phyloP scores from a whole-genome alignment of 1,284 basidiomycete genomes.

The Heterobasidion annosum region DNA sequence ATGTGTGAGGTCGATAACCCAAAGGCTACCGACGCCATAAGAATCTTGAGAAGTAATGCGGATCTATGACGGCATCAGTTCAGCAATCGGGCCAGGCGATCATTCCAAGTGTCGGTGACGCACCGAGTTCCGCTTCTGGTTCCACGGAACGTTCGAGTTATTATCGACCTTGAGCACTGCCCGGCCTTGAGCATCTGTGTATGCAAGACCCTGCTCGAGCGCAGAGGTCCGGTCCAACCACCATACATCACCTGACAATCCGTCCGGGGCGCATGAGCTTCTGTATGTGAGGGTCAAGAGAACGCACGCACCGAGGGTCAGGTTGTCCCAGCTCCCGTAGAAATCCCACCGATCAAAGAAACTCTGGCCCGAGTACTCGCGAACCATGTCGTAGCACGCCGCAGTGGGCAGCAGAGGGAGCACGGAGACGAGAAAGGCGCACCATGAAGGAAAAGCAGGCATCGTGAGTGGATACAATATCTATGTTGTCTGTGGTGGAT shows the following conservation, averaged over 20 bases:
- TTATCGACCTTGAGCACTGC: conserved; percentile 58
- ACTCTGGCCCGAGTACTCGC: conserved; percentile 38
- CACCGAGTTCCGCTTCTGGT: conserved; percentile 48
- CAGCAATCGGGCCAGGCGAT: background rate
- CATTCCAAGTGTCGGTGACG: conserved; percentile 16
- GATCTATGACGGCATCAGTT: conserved; percentile 22
- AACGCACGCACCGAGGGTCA: conserved; percentile 46
- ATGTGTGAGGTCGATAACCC: conserved; percentile 39
- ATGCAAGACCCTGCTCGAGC: conserved; percentile 34
- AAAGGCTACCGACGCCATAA: conserved; percentile 39
- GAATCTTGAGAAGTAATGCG: conserved; percentile 43
- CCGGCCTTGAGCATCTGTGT: conserved; percentile 38
- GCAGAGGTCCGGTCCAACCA: conserved; percentile 38
- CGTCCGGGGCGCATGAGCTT: background rate
- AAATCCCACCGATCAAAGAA: conserved; percentile 60
- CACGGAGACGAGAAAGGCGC: background rate
- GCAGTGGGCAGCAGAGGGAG: conserved; percentile 2
- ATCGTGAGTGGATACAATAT: too few species aligned
- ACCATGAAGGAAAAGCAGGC: background rate
- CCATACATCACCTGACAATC: conserved; percentile 37
- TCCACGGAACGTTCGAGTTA: conserved; percentile 32
- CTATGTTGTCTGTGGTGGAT: too few species aligned
- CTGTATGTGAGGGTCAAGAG: conserved; percentile 10
- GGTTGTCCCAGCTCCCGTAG: conserved; percentile 49
- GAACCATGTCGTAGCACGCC: conserved; percentile 28